Base-by-base conservation (phyloP, 2,329 filamentous ascomycete genomes). In the Botrytis hyacinthi region DNA sequence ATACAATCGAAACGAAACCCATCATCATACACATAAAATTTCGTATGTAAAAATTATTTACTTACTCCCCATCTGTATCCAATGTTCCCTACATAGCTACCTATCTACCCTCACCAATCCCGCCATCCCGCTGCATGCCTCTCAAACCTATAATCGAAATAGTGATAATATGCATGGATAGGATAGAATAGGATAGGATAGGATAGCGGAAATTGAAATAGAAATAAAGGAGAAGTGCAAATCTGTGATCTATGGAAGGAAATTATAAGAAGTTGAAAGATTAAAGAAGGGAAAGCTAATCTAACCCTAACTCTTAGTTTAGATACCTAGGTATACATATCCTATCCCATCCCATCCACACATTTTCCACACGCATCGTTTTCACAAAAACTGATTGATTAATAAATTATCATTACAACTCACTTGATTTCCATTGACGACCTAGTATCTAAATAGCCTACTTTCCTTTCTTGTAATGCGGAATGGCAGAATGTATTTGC, bases 391-490 rank as follows among this genome's bases (percentile, higher is more conserved):
- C 51, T n/a, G 8, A 8, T 18, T 8, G 51, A 29, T 32, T 32
- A 29, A 57, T 18, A 48, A 26, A 57, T 29, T 57, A 57, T 57
- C 51, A 57, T 57, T 57, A 57, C 51, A 57, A 18, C 14, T 18
- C n/a, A 57, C n/a, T 18, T 29, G n/a, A 29, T 57, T 57, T 57
- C n/a, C n/a, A 57, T 57, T 57, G 16, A 29, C 51, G n/a, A 29
- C n/a, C n/a, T 57, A 57, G 51, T 57, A 57, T 57, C 51, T 57
- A 57, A 57, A 57, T 32, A 57, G 51, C 51, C 51, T 57, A 29
- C 51, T 57, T 9, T 18, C 51, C 51, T 57, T 57, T 16, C 8
- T 6, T 57, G 7, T 29, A 1, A 57, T 57, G n/a, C n/a, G 51
- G n/a, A 57, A 57, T 18, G 29, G 51, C n/a, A 57, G 51, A 16